Evolutionary conservation across 345 rosid genomes (phyloP), one percentile per base, ranked within the genome.

Genomic region (Garcia nutans): DNA sequence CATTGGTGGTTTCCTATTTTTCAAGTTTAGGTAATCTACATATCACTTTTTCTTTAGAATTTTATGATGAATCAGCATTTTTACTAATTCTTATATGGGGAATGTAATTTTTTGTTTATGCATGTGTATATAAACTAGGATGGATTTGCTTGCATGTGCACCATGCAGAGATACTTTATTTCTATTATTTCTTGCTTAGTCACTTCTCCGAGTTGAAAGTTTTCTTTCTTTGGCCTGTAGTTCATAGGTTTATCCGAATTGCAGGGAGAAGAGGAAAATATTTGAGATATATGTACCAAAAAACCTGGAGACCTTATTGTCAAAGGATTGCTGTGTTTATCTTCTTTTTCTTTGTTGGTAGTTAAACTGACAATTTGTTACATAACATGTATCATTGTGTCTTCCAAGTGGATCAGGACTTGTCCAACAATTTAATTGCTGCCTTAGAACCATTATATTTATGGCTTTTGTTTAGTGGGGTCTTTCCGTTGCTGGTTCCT

Each of bases 1-100:
- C 63, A 90, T 93, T 55, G 99, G 99, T 26, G 99, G 97, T 76
- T 78, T 91, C 73, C 83, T 93, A 17, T 89, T 95, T 87, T 93
- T 84, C 85, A 88, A 86, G 79, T 83, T 87, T 81, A 87, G 99
- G 99, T 95, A 86, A 87, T 59, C 68, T 77, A 24, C 45, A 37
- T 66, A 68, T 19, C 77, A 9, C 61, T 15, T 57, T 54, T 65
- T 47, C 72, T 70, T 63, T 58, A 61, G n/a, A 64, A 54, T 20
- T 55, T 24, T 42, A 68, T 57, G 64, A 68, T 16, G 54, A 71
- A 19, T 57, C 45, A 13, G 33, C 54, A 68, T 44, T 63, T 79
- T 50, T 44, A 50, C 65, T 68, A 17, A 57, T 71, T 63, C 77
- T 19, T 24, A 45, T 26, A n/a, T 16, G 57, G 33, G 50, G 42